Evolutionary conservation across 345 rosid species (phyloP), one percentile per base, ranked within the genome.

Genomic region (Hirschfeldia incana): DNA sequence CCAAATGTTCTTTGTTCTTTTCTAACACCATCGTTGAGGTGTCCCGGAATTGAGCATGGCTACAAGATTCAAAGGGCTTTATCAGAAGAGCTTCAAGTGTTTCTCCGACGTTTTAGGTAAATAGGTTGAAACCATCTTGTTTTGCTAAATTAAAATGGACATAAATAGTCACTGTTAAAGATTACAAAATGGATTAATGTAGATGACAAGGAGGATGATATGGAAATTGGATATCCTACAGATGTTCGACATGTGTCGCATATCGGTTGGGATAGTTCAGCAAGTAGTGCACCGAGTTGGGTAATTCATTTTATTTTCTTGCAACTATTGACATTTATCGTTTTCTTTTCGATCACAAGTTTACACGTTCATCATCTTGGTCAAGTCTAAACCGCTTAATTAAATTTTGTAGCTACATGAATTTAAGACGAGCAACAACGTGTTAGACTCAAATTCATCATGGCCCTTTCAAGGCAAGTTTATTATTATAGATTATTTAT

Each of bases 241-340:
- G 97, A 94, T 86, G 97, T 94, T 15, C 90, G 89, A 81, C 98
- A 94, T 66, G 94, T 92, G 82, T 92, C 98, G 11, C 97, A 94
- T 69, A 89, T 94, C n/a, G 97, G 98, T 2, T 91, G 90, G 97
- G 97, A 94, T 62, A 89, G 92, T 55, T 78, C 84, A 76, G 85
- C 97, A 28, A 89, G 88, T 37, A 77, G 72, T 85, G 87, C 91
- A 42, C 98, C 98, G 32, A 89, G 87, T 82, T 94, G 98, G 98
- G 98, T 92, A 87, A 76, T 92, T 73, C 80, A 76, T 0, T 16
- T 12, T 12, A 15, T 3, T 44, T 64, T 51, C 26, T 60, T 67
- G 39, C 28, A 70, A 17, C 76, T 36, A 32, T 63, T 55, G 13
- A 12, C 71, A 13, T 37, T 53, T 65, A 37, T 65, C 29, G 2